phyloP scores from a whole-genome alignment of 345 rosid genomes.

The Angophora floribunda region DNA sequence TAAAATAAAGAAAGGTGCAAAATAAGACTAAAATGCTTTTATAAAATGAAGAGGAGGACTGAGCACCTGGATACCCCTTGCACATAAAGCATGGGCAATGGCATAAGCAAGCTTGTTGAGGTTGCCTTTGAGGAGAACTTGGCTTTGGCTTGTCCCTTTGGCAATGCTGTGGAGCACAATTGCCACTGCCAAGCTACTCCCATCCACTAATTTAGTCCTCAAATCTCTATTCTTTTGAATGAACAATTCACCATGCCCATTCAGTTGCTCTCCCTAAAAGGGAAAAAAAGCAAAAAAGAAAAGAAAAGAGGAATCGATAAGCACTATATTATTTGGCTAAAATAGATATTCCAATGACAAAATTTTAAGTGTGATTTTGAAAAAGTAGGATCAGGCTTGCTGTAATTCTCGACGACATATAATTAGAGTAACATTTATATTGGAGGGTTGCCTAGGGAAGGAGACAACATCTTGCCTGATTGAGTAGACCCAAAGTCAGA shows the following conservation, averaged over 20 bases:
- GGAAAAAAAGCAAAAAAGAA: not conserved
- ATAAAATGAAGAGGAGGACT: not conserved
- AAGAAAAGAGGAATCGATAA: not conserved
- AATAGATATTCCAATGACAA: not conserved
- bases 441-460: not conserved
- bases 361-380: not conserved
- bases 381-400: not conserved
- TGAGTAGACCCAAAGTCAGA: conserved; percentile 31
- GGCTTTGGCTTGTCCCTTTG: conserved; percentile 14
- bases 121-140: conserved; percentile 28
- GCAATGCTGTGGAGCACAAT: conserved; percentile 34
- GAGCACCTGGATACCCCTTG: conserved; percentile 28
- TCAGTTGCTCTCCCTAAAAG: conserved; percentile 38
- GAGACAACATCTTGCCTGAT: conserved; percentile 18
- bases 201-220: conserved; percentile 46
- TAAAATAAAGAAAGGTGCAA: not conserved
- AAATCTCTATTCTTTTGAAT: conserved; percentile 23
- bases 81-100: conserved; percentile 18
- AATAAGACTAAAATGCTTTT: not conserved
- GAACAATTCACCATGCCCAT: conserved; percentile 33
- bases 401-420: not conserved
- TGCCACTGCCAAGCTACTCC: conserved; percentile 44
- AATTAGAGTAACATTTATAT: not conserved
- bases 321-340: not conserved
- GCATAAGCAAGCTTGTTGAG: conserved; percentile 29